Conservation (phyloP, 2,329 filamentous ascomycete species). For the Elsinoe arachidis region DNA sequence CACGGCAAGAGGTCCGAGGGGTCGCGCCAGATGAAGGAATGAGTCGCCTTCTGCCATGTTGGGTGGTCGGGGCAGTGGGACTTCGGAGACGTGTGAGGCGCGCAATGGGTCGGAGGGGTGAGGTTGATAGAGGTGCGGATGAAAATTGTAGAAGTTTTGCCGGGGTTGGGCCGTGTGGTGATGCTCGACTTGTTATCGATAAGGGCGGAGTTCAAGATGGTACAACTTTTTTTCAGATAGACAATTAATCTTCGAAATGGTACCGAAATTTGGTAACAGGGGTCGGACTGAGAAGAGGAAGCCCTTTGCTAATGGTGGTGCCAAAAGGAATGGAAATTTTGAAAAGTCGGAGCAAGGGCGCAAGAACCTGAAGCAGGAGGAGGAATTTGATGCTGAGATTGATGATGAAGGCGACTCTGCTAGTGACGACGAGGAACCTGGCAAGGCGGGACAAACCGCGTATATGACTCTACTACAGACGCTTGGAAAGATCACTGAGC, state of each 20-base stretch:
- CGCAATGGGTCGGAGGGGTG: slow-evolving; percentile 12
- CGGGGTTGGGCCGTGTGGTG: background rate
- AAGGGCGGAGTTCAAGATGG: background rate
- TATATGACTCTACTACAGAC: slow-evolving; percentile 8
- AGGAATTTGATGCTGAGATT: background rate
- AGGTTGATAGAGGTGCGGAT: slow-evolving; percentile 13
- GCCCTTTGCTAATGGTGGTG: background rate
- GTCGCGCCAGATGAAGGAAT: slow-evolving; percentile 90
- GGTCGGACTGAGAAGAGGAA: slow-evolving; percentile 10
- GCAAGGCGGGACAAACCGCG: background rate
- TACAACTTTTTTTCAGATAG: background rate
- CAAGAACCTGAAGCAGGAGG: background rate
- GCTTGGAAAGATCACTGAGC: background rate
- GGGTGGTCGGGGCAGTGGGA: slow-evolving; percentile 23
- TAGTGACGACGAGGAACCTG: slow-evolving; percentile 8
- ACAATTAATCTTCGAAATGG: background rate
- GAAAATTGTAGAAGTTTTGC: slow-evolving; percentile 13
- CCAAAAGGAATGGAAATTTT: background rate
- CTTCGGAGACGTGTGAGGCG: background rate
- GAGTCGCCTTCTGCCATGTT: slow-evolving; percentile 77
- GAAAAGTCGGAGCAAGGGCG: background rate
- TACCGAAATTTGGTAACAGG: background rate
- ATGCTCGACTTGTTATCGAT: slow-evolving; percentile 8
- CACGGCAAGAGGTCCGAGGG: slow-evolving; percentile 71
- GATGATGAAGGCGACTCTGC: background rate